phyloP scores from a whole-genome alignment of 2,329 filamentous ascomycete genomes.

The Colletotrichum graminicola region DNA sequence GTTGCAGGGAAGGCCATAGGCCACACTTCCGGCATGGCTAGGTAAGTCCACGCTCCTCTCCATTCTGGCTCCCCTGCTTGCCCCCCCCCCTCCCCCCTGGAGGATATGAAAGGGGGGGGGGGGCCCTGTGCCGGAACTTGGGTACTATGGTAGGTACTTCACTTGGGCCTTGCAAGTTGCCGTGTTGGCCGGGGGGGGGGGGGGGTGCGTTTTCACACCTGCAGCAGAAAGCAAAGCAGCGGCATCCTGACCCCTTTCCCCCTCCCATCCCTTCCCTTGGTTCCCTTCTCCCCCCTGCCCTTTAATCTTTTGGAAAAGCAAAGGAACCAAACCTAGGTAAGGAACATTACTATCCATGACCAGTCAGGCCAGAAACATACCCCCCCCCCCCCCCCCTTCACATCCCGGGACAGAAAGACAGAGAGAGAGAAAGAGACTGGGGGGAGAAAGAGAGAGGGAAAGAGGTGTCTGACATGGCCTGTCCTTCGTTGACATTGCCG shows the following conservation, averaged over 20 bases:
- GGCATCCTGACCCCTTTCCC: slow-evolving; percentile 4
- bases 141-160: slow-evolving; percentile 5
- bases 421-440: not conserved
- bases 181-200: slow-evolving; percentile 33
- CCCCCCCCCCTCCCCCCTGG: slow-evolving; percentile 6
- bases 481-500: slow-evolving; percentile 6
- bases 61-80: not conserved
- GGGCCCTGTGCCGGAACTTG: slow-evolving; percentile 18
- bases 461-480: slow-evolving; percentile 3
- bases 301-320: slow-evolving; percentile 40
- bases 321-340: slow-evolving; percentile 42
- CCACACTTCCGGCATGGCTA: slow-evolving; percentile 33
- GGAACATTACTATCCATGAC: slow-evolving; percentile 25
- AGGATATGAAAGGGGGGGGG: slow-evolving; percentile 26
- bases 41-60: slow-evolving; percentile 33
- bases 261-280: slow-evolving; percentile 28
- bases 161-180: slow-evolving; percentile 20
- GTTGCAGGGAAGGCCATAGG: slow-evolving; percentile 21
- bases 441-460: not conserved
- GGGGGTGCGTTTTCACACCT: slow-evolving; percentile 31
- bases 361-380: slow-evolving; percentile 1
- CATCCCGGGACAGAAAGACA: slow-evolving; percentile 1
- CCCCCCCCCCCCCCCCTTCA: not conserved
- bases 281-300: slow-evolving; percentile 34
- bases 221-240: slow-evolving; percentile 17